Percentiles rank a stretch among this genome's conserved stretches.
Evolutionary conservation across 768 basidiomycete genomes (phyloP).

Genomic region (Pholiota conissans): DNA sequence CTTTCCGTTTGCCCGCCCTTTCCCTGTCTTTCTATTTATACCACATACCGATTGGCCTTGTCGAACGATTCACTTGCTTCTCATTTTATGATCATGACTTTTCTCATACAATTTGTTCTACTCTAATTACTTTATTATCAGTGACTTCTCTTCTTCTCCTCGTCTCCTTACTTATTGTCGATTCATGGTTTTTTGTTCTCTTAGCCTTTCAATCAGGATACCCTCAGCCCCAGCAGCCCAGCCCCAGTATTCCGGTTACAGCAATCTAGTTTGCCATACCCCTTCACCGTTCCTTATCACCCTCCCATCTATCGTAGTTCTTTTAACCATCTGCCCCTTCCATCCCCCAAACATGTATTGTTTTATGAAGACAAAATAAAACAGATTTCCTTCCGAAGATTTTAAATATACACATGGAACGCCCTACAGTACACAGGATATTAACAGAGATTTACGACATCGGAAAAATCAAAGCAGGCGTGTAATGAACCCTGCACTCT

Average conservation of each 20-base stretch:
- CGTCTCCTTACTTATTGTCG: conserved; percentile 25
- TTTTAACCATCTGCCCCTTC: conserved; percentile 8
- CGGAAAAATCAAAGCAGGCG: background rate
- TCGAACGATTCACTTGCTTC: conserved; percentile 7
- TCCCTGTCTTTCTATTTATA: conserved; percentile 3
- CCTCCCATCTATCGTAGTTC: conserved; percentile 13
- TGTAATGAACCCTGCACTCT: conserved; percentile 22
- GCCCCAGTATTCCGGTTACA: conserved; percentile 11
- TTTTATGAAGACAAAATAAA: conserved; percentile 10
- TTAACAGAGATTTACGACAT: too few relatives aligned
- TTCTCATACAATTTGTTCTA: conserved; percentile 13
- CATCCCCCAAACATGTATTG: conserved; percentile 10
- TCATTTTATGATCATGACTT: conserved; percentile 12
- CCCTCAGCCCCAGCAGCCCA: conserved; percentile 15
- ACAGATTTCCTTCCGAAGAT: background rate
- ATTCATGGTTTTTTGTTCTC: conserved; percentile 27
- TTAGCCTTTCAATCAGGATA: conserved; percentile 21
- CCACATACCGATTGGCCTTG: conserved; percentile 2
- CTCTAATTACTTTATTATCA: conserved; percentile 23
- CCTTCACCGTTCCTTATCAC: conserved; percentile 15
- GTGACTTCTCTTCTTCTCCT: conserved; percentile 11
- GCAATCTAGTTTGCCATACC: conserved; percentile 16
- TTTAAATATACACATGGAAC: too few relatives aligned
- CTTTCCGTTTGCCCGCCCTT: conserved; percentile 1
- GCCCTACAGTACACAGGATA: too few relatives aligned